Evolutionary conservation across 257 asterid species (phyloP), one percentile per base, ranked within the genome.

Genomic region (Linaria vulgaris): DNA sequence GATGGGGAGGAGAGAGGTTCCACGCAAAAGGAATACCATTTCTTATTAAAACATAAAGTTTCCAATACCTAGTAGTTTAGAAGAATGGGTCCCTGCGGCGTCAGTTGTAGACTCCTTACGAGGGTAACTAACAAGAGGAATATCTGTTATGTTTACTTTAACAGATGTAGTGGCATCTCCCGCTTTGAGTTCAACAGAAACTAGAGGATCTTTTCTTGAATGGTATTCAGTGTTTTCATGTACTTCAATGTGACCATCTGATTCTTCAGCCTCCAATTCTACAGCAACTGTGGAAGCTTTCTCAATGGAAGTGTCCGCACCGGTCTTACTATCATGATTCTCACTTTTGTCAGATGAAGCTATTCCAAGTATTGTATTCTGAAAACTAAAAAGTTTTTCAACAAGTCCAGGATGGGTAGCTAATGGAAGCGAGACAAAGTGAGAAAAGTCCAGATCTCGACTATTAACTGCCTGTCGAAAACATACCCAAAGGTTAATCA

Each of bases 391-490:
- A 51, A 92, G 97, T 75, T 87, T 89, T 71, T 83, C 84, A 39
- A 90, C 91, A 76, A 92, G 80, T 71, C 78, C 88, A 60, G 91
- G 86, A 70, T 92, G 82, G 67, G 79, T 68, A 61, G 99, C 96
- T 88, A 92, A 73, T 54, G 99, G 99, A 79, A 92, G 97, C 27
- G 99, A 92, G 56, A 92, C 84, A 62, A 92, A 92, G 91, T 92
- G 97, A 69, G 99, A 87, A 76, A 87, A 92, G 72, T 90, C 97
- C 19, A 90, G 74, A 51, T 63, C 72, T 69, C 82, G 85, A 79
- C 97, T 84, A 69, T 84, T 82, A 34, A 83, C 86, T 46, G 78
- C 85, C 99, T 92, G 95, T 74, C 59, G 72, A 70, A 27, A 63
- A 52, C 61, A 57, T 49, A 75, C 58, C 46, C 20, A 70, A 27